A percentile compares a stretch with the other conserved stretches of the same genome.
These are phyloP conservation scores for Tricholomella constricta DNA, from an alignment of 768 basidiomycete genomes.

Conservation along the genomic window DNA sequence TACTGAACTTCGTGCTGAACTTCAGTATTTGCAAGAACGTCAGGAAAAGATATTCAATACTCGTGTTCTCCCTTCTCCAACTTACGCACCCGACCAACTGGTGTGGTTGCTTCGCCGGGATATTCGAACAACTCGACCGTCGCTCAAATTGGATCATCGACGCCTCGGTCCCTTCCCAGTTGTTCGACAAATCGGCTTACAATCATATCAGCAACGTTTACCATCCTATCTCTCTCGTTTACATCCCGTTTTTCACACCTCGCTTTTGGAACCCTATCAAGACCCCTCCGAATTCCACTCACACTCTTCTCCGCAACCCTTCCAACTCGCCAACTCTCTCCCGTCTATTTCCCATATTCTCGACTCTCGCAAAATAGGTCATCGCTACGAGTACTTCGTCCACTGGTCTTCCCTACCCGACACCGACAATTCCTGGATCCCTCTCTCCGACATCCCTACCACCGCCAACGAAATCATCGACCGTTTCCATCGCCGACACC, in stretches of 20 bases:
- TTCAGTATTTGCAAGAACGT: conserved; percentile 28
- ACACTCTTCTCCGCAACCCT: neutral
- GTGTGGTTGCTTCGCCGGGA: conserved; percentile 6
- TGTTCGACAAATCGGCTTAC: neutral
- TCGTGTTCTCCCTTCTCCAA: neutral
- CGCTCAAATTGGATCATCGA: conserved; percentile 3
- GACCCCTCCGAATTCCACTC: neutral
- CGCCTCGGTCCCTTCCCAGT: conserved; percentile 4
- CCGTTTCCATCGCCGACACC: conserved; percentile 2
- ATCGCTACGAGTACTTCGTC: conserved; percentile 1
- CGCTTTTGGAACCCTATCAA: conserved; percentile 7
- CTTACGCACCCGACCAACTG: neutral
- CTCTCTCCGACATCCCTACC: conserved; percentile 8
- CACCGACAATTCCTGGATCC: conserved; percentile 13
- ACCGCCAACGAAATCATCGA: neutral
- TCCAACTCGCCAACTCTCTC: neutral
- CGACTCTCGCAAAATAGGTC: neutral
- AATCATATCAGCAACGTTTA: neutral
- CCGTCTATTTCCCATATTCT: neutral
- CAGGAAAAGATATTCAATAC: conserved; percentile 30
- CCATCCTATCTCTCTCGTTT: neutral
- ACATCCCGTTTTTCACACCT: conserved; percentile 8
- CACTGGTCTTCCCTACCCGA: conserved; percentile 6
- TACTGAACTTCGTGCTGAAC: conserved; percentile 32
- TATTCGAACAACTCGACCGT: neutral